Conservation (phyloP, 1,139 yeast species). For the Kodamaea sp. region DNA sequence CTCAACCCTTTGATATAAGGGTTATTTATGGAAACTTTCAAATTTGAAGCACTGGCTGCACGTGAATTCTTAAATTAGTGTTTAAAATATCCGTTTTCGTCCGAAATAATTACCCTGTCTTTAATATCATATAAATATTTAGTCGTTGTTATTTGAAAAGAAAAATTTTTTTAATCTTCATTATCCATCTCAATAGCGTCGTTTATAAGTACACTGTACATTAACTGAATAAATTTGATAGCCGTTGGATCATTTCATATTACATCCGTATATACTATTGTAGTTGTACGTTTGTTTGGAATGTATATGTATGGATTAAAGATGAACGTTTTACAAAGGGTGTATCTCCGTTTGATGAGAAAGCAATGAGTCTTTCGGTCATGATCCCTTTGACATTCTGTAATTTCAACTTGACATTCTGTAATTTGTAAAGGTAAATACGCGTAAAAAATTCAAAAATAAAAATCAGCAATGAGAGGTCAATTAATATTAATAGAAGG, state of each 20-base stretch:
- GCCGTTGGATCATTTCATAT: constrained; percentile 19
- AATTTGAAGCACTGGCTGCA: too few relatives aligned
- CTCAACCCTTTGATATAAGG: too few relatives aligned
- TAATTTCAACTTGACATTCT: background rate
- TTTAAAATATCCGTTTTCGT: too few relatives aligned
- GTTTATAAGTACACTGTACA: constrained; percentile 18
- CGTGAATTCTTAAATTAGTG: too few relatives aligned
- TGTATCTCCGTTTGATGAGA: constrained; percentile 50
- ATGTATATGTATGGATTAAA: constrained; percentile 19
- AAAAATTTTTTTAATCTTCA: constrained; percentile 2
- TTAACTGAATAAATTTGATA: constrained; percentile 30
- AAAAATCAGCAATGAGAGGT: constrained; percentile 45
- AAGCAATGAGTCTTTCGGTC: constrained; percentile 44
- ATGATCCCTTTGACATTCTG: constrained; percentile 40
- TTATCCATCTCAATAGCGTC: constrained; percentile 39
- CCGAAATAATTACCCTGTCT: too few relatives aligned
- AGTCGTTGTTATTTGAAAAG: too few relatives aligned
- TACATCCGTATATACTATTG: constrained; percentile 7
- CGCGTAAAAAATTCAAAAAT: background rate
- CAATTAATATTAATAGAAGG: constrained; percentile 84
- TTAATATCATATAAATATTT: too few relatives aligned
- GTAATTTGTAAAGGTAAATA: background rate
- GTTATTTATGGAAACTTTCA: too few relatives aligned
- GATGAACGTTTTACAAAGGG: constrained; percentile 27
- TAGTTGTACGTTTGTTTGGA: constrained; percentile 13